These are phyloP conservation scores for Neoboletus brunneissimus DNA, from an alignment of 768 basidiomycete genomes.

Conservation along the genomic window DNA sequence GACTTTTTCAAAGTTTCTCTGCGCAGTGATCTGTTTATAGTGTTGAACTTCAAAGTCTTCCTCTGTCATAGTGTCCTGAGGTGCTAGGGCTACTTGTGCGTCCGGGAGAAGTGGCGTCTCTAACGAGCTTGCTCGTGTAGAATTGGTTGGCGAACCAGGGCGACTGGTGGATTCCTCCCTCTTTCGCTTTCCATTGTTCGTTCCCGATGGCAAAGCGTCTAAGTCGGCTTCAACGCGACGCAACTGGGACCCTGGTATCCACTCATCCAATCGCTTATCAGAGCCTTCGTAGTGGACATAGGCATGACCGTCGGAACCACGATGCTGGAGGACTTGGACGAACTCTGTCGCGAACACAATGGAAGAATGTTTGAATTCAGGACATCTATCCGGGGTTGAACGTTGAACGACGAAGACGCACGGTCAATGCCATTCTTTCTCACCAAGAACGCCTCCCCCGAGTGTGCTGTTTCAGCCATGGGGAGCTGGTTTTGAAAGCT, in stretches of 20 bases:
- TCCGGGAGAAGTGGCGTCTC: conserved; percentile 9
- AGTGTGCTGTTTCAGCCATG: conserved; percentile 22
- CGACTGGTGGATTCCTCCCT: conserved; percentile 17
- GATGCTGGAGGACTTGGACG: conserved; percentile 54
- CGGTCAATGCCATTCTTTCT: conserved; percentile 36
- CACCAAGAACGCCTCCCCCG: conserved; percentile 24
- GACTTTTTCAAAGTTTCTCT: conserved; percentile 85
- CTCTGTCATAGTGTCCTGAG: conserved; percentile 50
- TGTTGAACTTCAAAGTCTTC: conserved; percentile 69
- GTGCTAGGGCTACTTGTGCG: conserved; percentile 11
- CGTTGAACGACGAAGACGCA: conserved; percentile 28
- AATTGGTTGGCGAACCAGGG: conserved; percentile 17
- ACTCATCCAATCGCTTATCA: conserved; percentile 75
- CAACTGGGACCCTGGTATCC: conserved; percentile 52
- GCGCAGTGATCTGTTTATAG: conserved; percentile 62
- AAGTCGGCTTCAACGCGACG: conserved; percentile 26
- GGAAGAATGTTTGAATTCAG: conserved; percentile 8
- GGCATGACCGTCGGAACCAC: conserved; percentile 41
- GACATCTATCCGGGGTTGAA: conserved; percentile 9
- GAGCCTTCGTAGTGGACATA: conserved; percentile 72
- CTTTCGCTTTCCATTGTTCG: conserved; percentile 36
- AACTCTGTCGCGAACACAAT: conserved; percentile 31
- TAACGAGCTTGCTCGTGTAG: conserved; percentile 25
- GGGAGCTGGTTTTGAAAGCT: conserved; percentile 2
- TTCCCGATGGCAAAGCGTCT: conserved; percentile 15